Evolutionary conservation across 768 basidiomycete genomes (phyloP).

Genomic region (Vararia minispora): DNA sequence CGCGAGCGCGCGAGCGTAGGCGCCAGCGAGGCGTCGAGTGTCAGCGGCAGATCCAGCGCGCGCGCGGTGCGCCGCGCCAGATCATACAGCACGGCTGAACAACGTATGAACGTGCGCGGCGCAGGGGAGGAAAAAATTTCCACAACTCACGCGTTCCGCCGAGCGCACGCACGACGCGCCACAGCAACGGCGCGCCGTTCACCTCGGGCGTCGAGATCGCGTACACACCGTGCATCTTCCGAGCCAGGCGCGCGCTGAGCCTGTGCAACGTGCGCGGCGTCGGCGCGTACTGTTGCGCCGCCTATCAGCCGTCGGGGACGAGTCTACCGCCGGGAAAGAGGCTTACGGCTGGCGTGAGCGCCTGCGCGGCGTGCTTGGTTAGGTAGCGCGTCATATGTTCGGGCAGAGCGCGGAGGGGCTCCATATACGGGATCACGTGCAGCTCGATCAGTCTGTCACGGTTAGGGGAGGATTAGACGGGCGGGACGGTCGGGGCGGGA

Average conservation of each 20-base stretch:
- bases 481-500: no score
- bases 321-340: constrained; percentile 2
- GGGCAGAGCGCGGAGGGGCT: constrained; percentile 54
- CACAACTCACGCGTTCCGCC: constrained; percentile 74
- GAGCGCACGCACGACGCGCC: constrained; percentile 59
- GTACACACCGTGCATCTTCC: constrained; percentile 38
- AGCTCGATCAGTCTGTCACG: constrained; percentile 54
- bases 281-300: constrained; percentile 51
- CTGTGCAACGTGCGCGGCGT: constrained; percentile 42
- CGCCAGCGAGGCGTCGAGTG: constrained; percentile 44
- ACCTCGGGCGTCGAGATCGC: constrained; percentile 58
- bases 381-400: constrained; percentile 53
- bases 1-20: constrained; percentile 27
- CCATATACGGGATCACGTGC: constrained; percentile 74
- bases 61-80: constrained; percentile 50
- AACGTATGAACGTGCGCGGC: constrained; percentile 9
- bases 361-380: constrained; percentile 54
- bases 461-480: not conserved
- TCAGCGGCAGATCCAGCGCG: constrained; percentile 47
- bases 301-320: not conserved
- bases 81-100: constrained; percentile 50
- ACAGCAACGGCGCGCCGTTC: constrained; percentile 68
- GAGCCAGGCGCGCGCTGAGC: constrained; percentile 53
- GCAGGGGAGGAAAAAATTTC: constrained; percentile 15
- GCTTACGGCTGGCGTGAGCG: constrained; percentile 63